Evolutionary conservation across 345 rosid genomes (phyloP).

Genomic region (Citrus glauca): DNA sequence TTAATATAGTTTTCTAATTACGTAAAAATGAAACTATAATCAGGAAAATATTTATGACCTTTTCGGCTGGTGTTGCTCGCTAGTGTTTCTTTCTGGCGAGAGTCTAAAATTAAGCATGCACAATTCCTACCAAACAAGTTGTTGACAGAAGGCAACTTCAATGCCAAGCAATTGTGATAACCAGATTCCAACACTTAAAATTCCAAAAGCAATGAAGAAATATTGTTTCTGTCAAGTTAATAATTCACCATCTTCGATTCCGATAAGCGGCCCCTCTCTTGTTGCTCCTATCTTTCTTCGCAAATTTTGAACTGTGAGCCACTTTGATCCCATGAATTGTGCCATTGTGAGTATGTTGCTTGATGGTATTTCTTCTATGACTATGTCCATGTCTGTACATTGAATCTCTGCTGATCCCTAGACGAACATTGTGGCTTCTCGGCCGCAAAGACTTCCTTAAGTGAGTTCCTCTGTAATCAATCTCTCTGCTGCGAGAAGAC

Average conservation of each 20-base stretch:
- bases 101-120: not conserved
- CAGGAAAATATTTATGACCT: no score
- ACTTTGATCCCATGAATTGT: conserved; percentile 30
- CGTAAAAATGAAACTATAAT: not conserved
- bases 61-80: not conserved
- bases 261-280: conserved; percentile 1
- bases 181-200: not conserved
- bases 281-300: conserved; percentile 25
- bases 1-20: no score
- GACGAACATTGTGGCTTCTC: conserved; percentile 33
- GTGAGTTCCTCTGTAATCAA: conserved; percentile 31
- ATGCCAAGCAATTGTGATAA: not conserved
- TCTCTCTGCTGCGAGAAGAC: not conserved
- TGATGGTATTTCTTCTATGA: conserved; percentile 4
- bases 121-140: not conserved
- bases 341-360: conserved; percentile 18
- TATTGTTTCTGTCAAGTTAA: not conserved
- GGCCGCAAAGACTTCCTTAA: conserved; percentile 41
- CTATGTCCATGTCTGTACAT: not conserved
- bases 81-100: not conserved
- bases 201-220: not conserved
- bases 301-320: conserved; percentile 40
- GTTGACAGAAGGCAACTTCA: not conserved
- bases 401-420: conserved; percentile 30
- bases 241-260: conserved; percentile 5